phyloP scores from a whole-genome alignment of 331 rosid species.

The Spiraea crenata region DNA sequence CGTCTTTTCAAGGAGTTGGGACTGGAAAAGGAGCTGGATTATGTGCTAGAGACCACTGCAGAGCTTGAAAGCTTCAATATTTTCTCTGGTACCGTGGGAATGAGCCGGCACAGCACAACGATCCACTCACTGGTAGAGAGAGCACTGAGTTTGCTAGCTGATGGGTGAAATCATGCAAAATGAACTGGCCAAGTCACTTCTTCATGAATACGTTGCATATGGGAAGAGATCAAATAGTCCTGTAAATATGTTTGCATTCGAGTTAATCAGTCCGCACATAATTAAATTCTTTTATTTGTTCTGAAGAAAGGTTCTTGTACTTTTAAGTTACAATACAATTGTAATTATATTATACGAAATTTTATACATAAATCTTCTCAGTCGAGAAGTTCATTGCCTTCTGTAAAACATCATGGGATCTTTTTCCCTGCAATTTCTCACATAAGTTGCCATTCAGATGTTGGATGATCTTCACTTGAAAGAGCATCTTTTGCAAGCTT shows the following conservation, averaged over 20 bases:
- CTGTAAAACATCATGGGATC: no score
- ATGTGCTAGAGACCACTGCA: slow-evolving; percentile 82
- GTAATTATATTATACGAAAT: neutral
- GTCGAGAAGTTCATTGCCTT: no score
- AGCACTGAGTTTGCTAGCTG: slow-evolving; percentile 54
- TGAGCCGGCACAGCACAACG: slow-evolving; percentile 67
- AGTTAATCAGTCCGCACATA: neutral
- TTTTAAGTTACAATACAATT: neutral
- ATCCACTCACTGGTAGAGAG: slow-evolving; percentile 73
- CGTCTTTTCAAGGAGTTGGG: slow-evolving; percentile 44
- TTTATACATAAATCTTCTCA: no score
- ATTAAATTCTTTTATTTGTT: neutral
- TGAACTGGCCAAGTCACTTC: neutral
- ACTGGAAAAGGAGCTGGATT: slow-evolving; percentile 62
- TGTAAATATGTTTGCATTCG: slow-evolving; percentile 16
- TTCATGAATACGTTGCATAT: neutral
- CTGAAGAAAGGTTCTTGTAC: neutral
- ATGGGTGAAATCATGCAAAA: slow-evolving; percentile 8
- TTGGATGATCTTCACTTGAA: no score
- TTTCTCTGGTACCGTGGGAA: slow-evolving; percentile 86
- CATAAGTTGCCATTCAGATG: no score
- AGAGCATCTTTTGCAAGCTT: no score
- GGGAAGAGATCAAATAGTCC: neutral
- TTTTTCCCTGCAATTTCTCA: no score
- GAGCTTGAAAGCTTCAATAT: slow-evolving; percentile 91